These are phyloP conservation scores for Hymenochaete sp. DNA, from an alignment of 1,284 basidiomycete genomes.

Conservation along the genomic window DNA sequence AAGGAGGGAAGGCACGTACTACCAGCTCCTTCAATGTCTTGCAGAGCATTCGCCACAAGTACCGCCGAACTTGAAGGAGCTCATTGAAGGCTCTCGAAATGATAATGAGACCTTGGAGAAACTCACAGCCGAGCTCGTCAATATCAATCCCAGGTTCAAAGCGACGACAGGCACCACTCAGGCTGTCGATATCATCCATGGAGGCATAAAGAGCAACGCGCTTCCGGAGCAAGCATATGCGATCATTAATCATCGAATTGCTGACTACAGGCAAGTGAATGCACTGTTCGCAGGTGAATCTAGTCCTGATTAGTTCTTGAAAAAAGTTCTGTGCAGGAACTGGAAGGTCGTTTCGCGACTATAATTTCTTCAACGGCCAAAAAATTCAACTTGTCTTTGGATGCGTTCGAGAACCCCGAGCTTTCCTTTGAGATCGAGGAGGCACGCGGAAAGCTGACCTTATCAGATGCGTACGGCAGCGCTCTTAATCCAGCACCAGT, in stretches of 20 bases:
- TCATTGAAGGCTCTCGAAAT: constrained; percentile 24
- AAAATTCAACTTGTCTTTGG: constrained; percentile 26
- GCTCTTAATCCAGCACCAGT: constrained; percentile 39
- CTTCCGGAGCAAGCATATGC: constrained; percentile 33
- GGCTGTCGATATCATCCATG: constrained; percentile 39
- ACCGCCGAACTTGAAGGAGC: constrained; percentile 23
- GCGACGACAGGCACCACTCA: constrained; percentile 38
- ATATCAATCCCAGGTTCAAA: constrained; percentile 15
- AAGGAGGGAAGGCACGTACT: constrained; percentile 23
- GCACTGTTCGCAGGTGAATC: no score
- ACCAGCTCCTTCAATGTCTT: constrained; percentile 21
- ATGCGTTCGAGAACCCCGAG: constrained; percentile 19
- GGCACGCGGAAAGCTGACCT: constrained; percentile 18
- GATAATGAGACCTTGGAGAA: constrained; percentile 25
- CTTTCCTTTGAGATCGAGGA: not conserved
- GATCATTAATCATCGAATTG: constrained; percentile 39
- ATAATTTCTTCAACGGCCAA: constrained; percentile 28
- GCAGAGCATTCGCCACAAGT: constrained; percentile 30
- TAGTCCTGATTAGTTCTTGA: not conserved
- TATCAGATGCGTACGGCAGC: constrained; percentile 27
- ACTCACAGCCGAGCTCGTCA: constrained; percentile 23
- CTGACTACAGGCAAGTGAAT: constrained; percentile 25
- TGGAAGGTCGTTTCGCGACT: constrained; percentile 28
- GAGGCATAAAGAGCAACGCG: constrained; percentile 41
- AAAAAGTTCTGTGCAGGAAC: constrained; percentile 27